These are phyloP conservation scores for Candida alai DNA, from an alignment of 805 yeast genomes.

Conservation along the genomic window DNA sequence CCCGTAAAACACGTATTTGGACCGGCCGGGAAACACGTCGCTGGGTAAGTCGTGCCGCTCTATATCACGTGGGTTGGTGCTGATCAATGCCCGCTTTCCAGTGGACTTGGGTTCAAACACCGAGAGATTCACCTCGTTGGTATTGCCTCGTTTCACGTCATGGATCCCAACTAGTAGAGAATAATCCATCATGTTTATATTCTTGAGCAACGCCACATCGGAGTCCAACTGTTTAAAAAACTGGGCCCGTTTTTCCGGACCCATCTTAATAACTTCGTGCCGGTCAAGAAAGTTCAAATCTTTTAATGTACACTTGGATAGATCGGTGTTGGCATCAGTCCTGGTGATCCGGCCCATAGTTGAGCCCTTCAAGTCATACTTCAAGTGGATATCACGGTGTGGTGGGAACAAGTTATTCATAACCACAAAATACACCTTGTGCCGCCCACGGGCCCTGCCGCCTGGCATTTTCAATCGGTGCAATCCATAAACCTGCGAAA, in stretches of 20 bases:
- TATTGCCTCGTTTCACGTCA: conserved; percentile 54
- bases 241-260: conserved; percentile 59
- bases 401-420: conserved; percentile 98
- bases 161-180: conserved; percentile 86
- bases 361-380: conserved; percentile 92
- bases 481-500: conserved; percentile 94
- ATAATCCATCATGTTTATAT: conserved; percentile 91
- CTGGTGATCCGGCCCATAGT: conserved; percentile 71
- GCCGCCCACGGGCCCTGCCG: conserved; percentile 41
- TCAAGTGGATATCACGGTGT: conserved; percentile 75
- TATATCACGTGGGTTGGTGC: conserved; percentile 45
- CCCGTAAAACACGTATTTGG: conserved; percentile 59
- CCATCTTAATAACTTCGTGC: conserved; percentile 63
- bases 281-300: conserved; percentile 85
- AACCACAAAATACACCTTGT: conserved; percentile 87
- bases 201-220: conserved; percentile 71
- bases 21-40: conserved; percentile 43
- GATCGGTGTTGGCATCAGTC: conserved; percentile 20
- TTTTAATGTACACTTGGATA: conserved; percentile 55
- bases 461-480: conserved; percentile 91
- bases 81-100: conserved; percentile 36
- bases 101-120: conserved; percentile 42
- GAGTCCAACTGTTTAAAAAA: conserved; percentile 67
- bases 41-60: conserved; percentile 42
- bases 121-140: conserved; percentile 32